phyloP scores from a whole-genome alignment of 768 basidiomycete species.

The Boletus subparvulus region DNA sequence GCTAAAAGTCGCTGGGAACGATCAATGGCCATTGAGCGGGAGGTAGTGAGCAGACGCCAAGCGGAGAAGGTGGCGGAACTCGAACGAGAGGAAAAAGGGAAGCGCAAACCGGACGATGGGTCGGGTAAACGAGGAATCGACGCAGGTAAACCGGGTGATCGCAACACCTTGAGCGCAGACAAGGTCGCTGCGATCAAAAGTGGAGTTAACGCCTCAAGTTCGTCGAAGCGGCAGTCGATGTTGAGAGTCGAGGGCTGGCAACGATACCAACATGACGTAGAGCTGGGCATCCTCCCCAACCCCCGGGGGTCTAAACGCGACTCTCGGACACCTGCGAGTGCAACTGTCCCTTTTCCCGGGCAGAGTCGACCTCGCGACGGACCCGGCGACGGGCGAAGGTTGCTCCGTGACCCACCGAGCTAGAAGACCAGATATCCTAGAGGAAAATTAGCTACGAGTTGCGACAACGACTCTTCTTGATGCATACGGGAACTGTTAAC shows the following conservation, averaged over 20 bases:
- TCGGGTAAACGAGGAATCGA: conserved; percentile 38
- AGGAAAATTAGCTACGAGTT: not conserved
- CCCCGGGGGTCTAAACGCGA: conserved; percentile 22
- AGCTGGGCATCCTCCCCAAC: conserved; percentile 32
- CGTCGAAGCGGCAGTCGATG: conserved; percentile 66
- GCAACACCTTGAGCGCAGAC: conserved; percentile 55
- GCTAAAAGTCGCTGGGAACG: conserved; percentile 84
- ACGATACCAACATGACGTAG: conserved; percentile 58
- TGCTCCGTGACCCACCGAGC: conserved; percentile 43
- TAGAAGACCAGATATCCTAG: conserved; percentile 10
- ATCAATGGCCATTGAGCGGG: conserved; percentile 69
- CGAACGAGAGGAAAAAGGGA: conserved; percentile 47
- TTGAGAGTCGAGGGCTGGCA: conserved; percentile 89
- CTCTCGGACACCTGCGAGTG: conserved; percentile 15
- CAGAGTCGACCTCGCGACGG: conserved; percentile 22
- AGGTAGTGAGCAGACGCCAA: conserved; percentile 69
- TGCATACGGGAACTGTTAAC: conserved; percentile 13
- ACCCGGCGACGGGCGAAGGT: conserved; percentile 28
- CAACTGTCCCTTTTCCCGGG: conserved; percentile 36
- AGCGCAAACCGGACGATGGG: conserved; percentile 46
- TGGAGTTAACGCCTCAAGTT: conserved; percentile 29
- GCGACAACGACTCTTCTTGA: conserved; percentile 13
- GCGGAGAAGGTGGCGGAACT: conserved; percentile 61
- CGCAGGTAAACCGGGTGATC: conserved; percentile 33
- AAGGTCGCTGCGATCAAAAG: conserved; percentile 47